A percentile compares a stretch with the other conserved stretches of the same genome.
These are phyloP conservation scores for Magnolia sinica DNA, from an alignment of 164 flowering plant species.

Conservation along the genomic window DNA sequence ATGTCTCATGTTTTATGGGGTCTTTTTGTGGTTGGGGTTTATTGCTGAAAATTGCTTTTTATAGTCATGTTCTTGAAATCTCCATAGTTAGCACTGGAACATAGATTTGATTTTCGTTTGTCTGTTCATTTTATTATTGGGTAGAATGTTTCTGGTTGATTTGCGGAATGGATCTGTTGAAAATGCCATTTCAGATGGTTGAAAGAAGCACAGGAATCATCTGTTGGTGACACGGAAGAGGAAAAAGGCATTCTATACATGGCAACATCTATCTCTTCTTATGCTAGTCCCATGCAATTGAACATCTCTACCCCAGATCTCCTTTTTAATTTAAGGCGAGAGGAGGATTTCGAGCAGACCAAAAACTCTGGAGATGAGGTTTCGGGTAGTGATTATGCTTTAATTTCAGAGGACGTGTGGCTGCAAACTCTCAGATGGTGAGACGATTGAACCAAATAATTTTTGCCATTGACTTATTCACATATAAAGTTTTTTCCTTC, in stretches of 20 bases:
- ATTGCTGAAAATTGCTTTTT: background rate
- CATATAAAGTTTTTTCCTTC: background rate
- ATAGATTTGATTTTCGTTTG: background rate
- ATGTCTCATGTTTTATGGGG: too few relatives aligned
- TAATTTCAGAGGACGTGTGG: slow-evolving; percentile 86
- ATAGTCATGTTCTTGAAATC: background rate
- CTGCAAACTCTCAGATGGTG: slow-evolving; percentile 89
- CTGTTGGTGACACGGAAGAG: slow-evolving; percentile 27
- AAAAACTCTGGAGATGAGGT: slow-evolving; percentile 55
- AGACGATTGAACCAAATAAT: slow-evolving; percentile 9
- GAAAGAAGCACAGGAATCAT: slow-evolving; percentile 53
- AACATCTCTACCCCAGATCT: slow-evolving; percentile 77
- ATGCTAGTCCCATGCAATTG: slow-evolving; percentile 69
- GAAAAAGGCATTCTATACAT: slow-evolving; percentile 53
- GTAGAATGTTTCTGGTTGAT: background rate
- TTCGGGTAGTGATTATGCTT: slow-evolving; percentile 74
- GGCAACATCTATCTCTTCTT: slow-evolving; percentile 40
- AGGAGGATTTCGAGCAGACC: slow-evolving; percentile 41
- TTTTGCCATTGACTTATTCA: background rate
- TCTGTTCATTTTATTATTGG: too few relatives aligned
- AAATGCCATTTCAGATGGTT: slow-evolving; percentile 69
- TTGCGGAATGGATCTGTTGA: slow-evolving; percentile 5
- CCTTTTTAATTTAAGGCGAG: slow-evolving; percentile 63
- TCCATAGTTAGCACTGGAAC: background rate
- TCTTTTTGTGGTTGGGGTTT: too few relatives aligned